A percentile compares a stretch with the other conserved stretches of the same genome.
Conservation (phyloP, 805 yeast genomes). For the Maudiozyma bulderi region DNA sequence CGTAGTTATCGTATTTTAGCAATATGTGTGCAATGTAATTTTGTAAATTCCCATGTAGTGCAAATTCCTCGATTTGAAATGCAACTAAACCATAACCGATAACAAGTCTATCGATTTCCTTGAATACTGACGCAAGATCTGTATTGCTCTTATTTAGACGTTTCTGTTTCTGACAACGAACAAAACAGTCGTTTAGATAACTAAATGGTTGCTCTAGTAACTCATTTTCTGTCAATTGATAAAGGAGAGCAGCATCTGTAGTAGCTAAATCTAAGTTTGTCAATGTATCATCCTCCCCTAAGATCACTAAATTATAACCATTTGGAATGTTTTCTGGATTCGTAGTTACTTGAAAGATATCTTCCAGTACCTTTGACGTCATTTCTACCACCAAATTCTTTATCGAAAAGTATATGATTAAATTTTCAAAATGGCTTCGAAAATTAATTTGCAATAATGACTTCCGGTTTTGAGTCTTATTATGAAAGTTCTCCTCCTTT, state of each 20-base stretch:
- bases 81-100: conserved; percentile 56
- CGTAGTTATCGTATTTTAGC: conserved; percentile 20
- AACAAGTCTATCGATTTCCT: conserved; percentile 35
- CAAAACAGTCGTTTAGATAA: conserved; percentile 23
- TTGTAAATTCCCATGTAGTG: conserved; percentile 16
- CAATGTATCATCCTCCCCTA: neutral
- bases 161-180: conserved; percentile 28
- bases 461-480: no score
- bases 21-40: conserved; percentile 25
- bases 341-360: conserved; percentile 19
- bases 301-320: conserved; percentile 2
- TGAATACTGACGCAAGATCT: conserved; percentile 33
- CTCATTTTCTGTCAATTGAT: conserved; percentile 28
- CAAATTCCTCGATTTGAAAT: conserved; percentile 55
- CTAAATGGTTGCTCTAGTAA: conserved; percentile 15
- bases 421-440: no score
- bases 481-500: no score
- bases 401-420: no score
- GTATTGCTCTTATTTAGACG: conserved; percentile 36
- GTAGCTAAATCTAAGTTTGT: conserved; percentile 5
- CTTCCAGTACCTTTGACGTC: conserved; percentile 12
- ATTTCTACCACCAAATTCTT: neutral
- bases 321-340: conserved; percentile 13
- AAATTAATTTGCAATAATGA: no score
- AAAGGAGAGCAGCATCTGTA: conserved; percentile 24